phyloP scores from a whole-genome alignment of 23 red algal genomes.

The Gracilaria domingensis region DNA sequence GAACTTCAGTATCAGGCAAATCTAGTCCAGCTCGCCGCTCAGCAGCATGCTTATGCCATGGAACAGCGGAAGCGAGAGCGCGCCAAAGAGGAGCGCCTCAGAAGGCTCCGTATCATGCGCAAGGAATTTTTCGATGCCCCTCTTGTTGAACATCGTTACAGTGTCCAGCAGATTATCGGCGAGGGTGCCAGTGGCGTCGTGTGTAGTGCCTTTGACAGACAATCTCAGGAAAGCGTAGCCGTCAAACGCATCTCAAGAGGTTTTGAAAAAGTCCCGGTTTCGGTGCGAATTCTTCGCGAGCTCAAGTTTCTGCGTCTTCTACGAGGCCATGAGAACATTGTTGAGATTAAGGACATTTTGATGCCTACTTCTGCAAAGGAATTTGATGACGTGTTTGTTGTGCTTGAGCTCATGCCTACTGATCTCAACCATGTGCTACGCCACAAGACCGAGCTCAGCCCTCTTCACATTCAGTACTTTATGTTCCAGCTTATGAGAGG shows the following conservation, averaged over 20 bases:
- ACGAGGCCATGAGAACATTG: slow-evolving; percentile 93
- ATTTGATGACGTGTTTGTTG: slow-evolving; percentile 86
- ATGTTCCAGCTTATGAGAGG: slow-evolving; percentile 87
- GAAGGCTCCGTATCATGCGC: slow-evolving; percentile 65
- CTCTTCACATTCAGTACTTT: slow-evolving; percentile 76
- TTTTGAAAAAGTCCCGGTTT: slow-evolving; percentile 86
- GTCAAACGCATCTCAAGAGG: slow-evolving; percentile 86
- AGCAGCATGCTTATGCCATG: slow-evolving; percentile 24
- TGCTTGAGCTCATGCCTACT: slow-evolving; percentile 87
- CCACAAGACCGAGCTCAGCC: slow-evolving; percentile 52
- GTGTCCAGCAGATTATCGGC: slow-evolving; percentile 80
- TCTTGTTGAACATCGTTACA: slow-evolving; percentile 74
- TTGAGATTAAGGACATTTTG: slow-evolving; percentile 87
- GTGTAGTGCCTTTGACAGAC: slow-evolving; percentile 76
- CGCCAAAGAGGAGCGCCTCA: slow-evolving; percentile 54
- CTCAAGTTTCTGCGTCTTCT: slow-evolving; percentile 92
- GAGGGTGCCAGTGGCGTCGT: slow-evolving; percentile 93
- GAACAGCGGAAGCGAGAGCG: slow-evolving; percentile 18
- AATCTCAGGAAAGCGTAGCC: slow-evolving; percentile 81
- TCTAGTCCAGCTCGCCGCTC: slow-evolving; percentile 14
- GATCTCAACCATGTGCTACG: slow-evolving; percentile 78
- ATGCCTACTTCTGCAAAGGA: slow-evolving; percentile 64
- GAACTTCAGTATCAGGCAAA: slow-evolving; percentile 40
- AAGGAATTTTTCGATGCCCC: slow-evolving; percentile 81
- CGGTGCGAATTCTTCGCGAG: slow-evolving; percentile 83